Conservation (phyloP, 2,329 filamentous ascomycete genomes). For the Alternaria arbusti region DNA sequence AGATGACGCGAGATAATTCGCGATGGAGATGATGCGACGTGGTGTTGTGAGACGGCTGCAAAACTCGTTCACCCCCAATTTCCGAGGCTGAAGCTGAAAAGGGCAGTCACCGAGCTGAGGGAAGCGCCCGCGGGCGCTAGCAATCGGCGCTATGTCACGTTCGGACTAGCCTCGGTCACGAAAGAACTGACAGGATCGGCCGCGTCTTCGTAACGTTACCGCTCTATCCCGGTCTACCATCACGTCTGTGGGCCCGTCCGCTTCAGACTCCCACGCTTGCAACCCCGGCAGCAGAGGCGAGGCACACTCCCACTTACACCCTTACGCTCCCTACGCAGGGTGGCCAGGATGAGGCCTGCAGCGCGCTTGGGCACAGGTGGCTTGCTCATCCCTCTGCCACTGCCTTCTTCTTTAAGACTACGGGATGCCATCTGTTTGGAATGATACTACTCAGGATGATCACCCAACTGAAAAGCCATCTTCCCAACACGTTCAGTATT, state of each 20-base stretch:
- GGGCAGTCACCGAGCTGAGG: conserved; percentile 2
- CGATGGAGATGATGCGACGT: conserved; percentile 13
- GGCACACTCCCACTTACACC: conserved; percentile 19
- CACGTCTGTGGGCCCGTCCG: conserved; percentile 21
- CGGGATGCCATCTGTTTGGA: conserved; percentile 26
- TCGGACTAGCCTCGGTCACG: not conserved
- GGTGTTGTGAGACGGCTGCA: conserved; percentile 8
- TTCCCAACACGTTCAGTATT: conserved; percentile 18
- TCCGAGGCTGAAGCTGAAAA: conserved; percentile 20
- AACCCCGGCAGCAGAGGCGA: conserved; percentile 16
- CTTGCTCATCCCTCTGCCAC: conserved; percentile 19
- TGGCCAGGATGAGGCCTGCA: conserved; percentile 24
- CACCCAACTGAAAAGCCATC: conserved; percentile 18
- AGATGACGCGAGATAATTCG: not conserved
- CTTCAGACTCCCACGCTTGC: conserved; percentile 27
- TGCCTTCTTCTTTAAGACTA: conserved; percentile 33
- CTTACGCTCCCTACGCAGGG: conserved; percentile 26
- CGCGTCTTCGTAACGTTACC: conserved; percentile 7
- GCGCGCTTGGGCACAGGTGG: conserved; percentile 28
- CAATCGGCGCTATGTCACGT: not conserved
- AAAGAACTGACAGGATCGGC: not conserved
- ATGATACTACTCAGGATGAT: conserved; percentile 28
- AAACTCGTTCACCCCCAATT: conserved; percentile 11
- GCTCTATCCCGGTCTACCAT: conserved; percentile 8
- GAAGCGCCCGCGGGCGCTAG: not conserved